Evolutionary conservation across 169 alveolate genomes (phyloP), one percentile per base, ranked within the genome.

Genomic region (Cyclospora cayetanensis): DNA sequence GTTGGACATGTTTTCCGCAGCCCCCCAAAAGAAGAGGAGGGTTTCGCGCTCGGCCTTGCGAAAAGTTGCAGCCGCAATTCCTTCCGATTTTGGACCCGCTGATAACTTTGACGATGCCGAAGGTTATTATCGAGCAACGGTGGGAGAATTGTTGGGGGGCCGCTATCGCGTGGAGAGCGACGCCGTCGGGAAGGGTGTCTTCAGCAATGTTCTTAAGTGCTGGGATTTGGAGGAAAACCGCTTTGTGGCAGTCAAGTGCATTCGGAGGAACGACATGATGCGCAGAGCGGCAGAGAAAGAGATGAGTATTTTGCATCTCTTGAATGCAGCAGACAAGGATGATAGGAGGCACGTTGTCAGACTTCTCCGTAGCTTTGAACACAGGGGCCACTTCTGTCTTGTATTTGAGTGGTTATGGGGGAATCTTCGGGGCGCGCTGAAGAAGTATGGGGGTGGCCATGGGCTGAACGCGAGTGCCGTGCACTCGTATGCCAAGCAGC

Each of bases 391-490:
- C 82, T 93, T 96, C 50, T 97, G 99, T 86, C 95, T 97, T 85
- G 98, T 97, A 39, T 97, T 97, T 80, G 98, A 97, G 68, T 97
- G 98, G 98, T 82, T 94, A 89, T 95, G 98, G 98, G 98, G 99
- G 63, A 97, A 93, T 72, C 95, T 96, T n/a, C 93, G 98, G 43
- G 92, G 91, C 91, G 98, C 97, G n/a, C 91, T 97, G 80, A 97
- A 95, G 72, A 94, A 88, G 96, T 96, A 96, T 87, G 98, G 98
- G 9, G 94, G 94, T 77, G 97, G 97, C 39, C 74, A 94, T 50
- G 98, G 98, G 9, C 76, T 97, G 76, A 96, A 94, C 83, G 94
- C 97, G 46, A 76, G 94, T 37, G 97, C 96, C 63, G 93, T 96
- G 39, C 97, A 94, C 79, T 94, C 97, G 53, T 97, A 95, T 79